These are phyloP conservation scores for Lichtheimia hyalospora DNA, from an alignment of 371 early-diverging fungal species.

Conservation along the genomic window DNA sequence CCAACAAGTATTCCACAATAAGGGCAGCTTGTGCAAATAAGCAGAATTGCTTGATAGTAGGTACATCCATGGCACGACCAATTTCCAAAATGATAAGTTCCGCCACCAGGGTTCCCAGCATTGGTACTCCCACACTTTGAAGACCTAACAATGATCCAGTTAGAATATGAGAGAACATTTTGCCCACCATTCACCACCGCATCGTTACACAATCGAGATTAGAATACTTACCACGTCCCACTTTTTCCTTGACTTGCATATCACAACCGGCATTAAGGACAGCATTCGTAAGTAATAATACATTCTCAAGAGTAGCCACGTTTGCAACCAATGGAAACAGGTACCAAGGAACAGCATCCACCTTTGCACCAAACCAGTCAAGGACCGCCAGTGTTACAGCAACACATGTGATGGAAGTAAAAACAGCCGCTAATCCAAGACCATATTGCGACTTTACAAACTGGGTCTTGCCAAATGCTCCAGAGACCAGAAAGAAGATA, in stretches of 20 bases:
- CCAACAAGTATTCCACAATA: constrained; percentile 67
- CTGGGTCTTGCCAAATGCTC: constrained; percentile 59
- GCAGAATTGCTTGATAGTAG: constrained; percentile 71
- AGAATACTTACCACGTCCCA: constrained; percentile 51
- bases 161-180: constrained; percentile 1
- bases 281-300: constrained; percentile 67
- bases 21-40: constrained; percentile 64
- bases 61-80: constrained; percentile 56
- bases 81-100: constrained; percentile 55
- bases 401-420: constrained; percentile 25
- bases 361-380: constrained; percentile 12
- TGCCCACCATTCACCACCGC: background rate
- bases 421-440: constrained; percentile 64
- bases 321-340: constrained; percentile 66
- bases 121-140: constrained; percentile 60
- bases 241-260: constrained; percentile 66
- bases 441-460: constrained; percentile 74
- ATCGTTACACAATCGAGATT: too few species aligned
- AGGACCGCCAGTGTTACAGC: constrained; percentile 27
- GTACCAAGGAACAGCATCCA: constrained; percentile 39
- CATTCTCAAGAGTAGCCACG: constrained; percentile 73
- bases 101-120: constrained; percentile 54
- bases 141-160: constrained; percentile 32
- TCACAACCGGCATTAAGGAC: constrained; percentile 68
- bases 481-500: constrained; percentile 53